phyloP scores from a whole-genome alignment of 2,329 filamentous ascomycete genomes.

The Aureobasidium subglaciale region DNA sequence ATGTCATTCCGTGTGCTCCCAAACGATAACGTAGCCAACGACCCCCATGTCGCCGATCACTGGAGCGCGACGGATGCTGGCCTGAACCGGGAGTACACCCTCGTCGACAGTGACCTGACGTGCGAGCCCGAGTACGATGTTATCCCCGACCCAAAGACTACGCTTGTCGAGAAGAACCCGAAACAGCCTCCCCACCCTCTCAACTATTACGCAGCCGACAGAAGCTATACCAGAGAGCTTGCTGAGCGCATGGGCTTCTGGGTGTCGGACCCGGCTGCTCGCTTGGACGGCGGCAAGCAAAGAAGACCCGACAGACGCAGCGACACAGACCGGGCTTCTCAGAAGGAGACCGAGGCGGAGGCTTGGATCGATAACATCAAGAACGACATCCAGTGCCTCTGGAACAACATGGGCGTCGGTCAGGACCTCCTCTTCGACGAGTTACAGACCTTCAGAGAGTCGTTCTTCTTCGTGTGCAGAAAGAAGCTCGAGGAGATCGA shows the following conservation, averaged over 20 bases:
- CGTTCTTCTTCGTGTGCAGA: neutral
- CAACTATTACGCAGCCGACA: neutral
- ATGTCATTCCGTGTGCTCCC: neutral
- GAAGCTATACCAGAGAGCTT: neutral
- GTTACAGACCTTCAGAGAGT: neutral
- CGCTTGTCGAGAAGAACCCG: neutral
- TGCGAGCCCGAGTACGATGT: neutral
- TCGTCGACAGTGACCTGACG: neutral
- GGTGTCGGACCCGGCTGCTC: neutral
- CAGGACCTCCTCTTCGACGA: neutral
- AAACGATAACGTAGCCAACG: neutral
- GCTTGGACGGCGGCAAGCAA: neutral
- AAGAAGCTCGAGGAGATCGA: neutral
- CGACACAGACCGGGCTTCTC: neutral
- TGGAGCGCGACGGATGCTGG: neutral
- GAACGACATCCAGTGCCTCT: neutral
- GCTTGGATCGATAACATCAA: neutral
- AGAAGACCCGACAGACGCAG: neutral
- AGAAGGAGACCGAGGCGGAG: neutral
- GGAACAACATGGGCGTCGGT: neutral
- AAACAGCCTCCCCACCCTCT: neutral
- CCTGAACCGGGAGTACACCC: constrained; percentile 1
- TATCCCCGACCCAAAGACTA: neutral
- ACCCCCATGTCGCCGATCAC: neutral
- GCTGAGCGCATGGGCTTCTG: neutral